phyloP scores from a whole-genome alignment of 2,329 filamentous ascomycete species.

The Xylariaceae sp. region DNA sequence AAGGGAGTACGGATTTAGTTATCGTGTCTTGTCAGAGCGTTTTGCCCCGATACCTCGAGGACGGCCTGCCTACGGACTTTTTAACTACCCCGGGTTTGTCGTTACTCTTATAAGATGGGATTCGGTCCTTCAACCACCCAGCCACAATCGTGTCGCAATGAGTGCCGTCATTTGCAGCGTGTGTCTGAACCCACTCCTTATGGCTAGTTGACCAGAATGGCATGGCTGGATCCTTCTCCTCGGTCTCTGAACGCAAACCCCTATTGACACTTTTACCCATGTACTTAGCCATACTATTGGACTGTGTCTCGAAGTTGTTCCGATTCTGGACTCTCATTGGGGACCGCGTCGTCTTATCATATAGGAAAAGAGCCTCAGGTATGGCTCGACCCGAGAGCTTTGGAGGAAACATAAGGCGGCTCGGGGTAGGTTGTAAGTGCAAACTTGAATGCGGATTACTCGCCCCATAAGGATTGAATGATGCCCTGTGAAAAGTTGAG shows the following conservation, averaged over 20 bases:
- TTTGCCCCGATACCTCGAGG: no score
- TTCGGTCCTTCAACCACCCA: constrained; percentile 26
- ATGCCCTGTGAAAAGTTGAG: constrained; percentile 38
- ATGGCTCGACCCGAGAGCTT: constrained; percentile 43
- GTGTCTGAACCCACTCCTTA: constrained; percentile 33
- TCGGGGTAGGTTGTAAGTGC: constrained; percentile 21
- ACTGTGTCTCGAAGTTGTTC: constrained; percentile 45
- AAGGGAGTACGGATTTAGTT: no score
- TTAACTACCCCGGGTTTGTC: no score
- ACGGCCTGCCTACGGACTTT: no score
- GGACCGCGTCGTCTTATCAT: constrained; percentile 34
- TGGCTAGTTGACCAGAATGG: no score
- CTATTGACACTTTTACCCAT: constrained; percentile 44
- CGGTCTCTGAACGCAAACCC: no score
- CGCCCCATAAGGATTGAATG: constrained; percentile 6
- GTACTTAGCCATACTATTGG: constrained; percentile 40
- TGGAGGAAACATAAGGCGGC: constrained; percentile 43
- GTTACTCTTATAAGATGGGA: neutral
- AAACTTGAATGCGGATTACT: no score
- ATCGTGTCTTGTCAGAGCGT: no score
- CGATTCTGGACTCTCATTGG: constrained; percentile 15
- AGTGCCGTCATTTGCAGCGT: no score
- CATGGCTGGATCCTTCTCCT: no score
- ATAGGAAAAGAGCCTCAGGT: constrained; percentile 45
- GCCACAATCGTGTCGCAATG: constrained; percentile 14